phyloP scores from a whole-genome alignment of 2,329 filamentous ascomycete genomes.

The Ophiostoma populinum region DNA sequence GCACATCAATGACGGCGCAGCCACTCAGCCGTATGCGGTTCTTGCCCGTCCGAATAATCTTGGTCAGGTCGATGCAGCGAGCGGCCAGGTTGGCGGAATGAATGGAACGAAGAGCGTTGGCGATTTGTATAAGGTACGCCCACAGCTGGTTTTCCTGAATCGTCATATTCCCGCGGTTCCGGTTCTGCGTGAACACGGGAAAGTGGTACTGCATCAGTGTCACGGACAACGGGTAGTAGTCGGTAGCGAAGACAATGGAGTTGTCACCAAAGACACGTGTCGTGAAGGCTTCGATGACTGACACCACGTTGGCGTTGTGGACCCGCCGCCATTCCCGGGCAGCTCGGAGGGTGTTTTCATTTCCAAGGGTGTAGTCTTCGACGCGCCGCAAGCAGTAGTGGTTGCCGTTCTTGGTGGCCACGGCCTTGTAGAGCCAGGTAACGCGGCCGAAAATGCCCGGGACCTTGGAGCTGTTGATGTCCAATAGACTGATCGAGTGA shows the following conservation, averaged over 20 bases:
- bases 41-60: slow-evolving; percentile 79
- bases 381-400: slow-evolving; percentile 77
- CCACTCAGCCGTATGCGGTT: slow-evolving; percentile 77
- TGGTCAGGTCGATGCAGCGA: slow-evolving; percentile 69
- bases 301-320: slow-evolving; percentile 64
- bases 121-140: slow-evolving; percentile 84
- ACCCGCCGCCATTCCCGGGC: slow-evolving; percentile 84
- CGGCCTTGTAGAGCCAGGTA: slow-evolving; percentile 91
- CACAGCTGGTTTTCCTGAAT: slow-evolving; percentile 64
- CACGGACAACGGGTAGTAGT: slow-evolving; percentile 83
- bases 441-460: slow-evolving; percentile 52
- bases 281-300: slow-evolving; percentile 82
- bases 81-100: slow-evolving; percentile 70
- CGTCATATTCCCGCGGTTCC: slow-evolving; percentile 21
- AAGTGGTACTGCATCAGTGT: slow-evolving; percentile 77
- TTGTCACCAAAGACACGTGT: slow-evolving; percentile 86
- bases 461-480: slow-evolving; percentile 45
- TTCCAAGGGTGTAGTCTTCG: slow-evolving; percentile 76
- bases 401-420: slow-evolving; percentile 72
- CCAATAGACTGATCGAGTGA: slow-evolving; percentile 79
- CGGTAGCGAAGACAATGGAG: slow-evolving; percentile 83
- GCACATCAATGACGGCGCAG: slow-evolving; percentile 77
- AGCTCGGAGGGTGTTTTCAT: slow-evolving; percentile 71
- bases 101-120: slow-evolving; percentile 72
- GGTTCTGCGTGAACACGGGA: slow-evolving; percentile 24